phyloP scores from a whole-genome alignment of 768 basidiomycete species.

The Podaxis sp. region DNA sequence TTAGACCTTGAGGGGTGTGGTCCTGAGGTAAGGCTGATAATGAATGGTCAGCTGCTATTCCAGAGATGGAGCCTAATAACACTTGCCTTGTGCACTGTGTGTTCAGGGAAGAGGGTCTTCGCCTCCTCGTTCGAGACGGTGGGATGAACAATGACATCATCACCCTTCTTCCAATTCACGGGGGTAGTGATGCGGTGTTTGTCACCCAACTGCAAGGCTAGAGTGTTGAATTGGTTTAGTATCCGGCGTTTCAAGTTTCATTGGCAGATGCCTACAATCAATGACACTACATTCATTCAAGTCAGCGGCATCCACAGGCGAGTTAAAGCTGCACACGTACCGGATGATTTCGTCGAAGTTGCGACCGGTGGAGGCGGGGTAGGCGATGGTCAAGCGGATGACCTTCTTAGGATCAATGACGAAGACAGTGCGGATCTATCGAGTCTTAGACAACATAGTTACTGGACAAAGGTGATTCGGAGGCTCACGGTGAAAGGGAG shows the following conservation, averaged over 20 bases:
- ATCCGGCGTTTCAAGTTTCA: conserved; percentile 8
- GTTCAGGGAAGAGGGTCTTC: conserved; percentile 85
- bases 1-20: conserved; percentile 55
- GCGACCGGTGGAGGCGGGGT: conserved; percentile 95
- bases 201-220: conserved; percentile 88
- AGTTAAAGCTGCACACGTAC: conserved; percentile 26
- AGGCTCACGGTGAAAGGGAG: conserved; percentile 84
- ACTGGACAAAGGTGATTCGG: conserved; percentile 5
- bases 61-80: background rate
- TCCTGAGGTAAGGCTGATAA: conserved; percentile 82
- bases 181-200: conserved; percentile 85
- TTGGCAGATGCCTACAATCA: conserved; percentile 50
- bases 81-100: conserved; percentile 75
- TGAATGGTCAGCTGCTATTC: conserved; percentile 10
- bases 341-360: conserved; percentile 75
- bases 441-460: conserved; percentile 10
- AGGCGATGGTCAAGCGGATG: conserved; percentile 86
- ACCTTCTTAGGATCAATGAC: conserved; percentile 96
- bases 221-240: conserved; percentile 16
- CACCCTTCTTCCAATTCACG: conserved; percentile 93
- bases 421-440: conserved; percentile 91
- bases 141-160: conserved; percentile 93
- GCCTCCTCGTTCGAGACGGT: conserved; percentile 85
- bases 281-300: conserved; percentile 51
- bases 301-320: conserved; percentile 2